Evolutionary conservation across 164 flowering plant species (phyloP), one percentile per base, ranked within the genome.

Genomic region (Echeveria elegans): DNA sequence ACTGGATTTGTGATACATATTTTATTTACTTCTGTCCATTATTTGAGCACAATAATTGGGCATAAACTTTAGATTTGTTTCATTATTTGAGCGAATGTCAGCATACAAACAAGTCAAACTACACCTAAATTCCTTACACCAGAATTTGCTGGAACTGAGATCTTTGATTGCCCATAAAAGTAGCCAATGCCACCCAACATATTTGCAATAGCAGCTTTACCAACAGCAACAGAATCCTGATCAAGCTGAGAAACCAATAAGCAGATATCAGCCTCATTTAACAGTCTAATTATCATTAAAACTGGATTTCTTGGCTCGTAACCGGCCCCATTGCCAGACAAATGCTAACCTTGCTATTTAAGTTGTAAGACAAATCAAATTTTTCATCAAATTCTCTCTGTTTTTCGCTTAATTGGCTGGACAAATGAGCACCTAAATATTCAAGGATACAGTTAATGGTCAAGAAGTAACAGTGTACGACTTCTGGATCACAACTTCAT

Each of bases 141-240:
- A 52, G 83, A 61, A 58, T 66, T 75, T 59, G 58, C 70, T 14
- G 86, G 88, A 61, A 83, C 71, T 31, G 89, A 80, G 69, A 95
- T 87, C 77, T 80, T 88, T 71, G 98, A 92, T 73, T 86, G 91
- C 53, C 99, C 99, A 76, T 84, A 92, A 72, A 90, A 92, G 80
- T 95, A 92, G 63, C 99, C 99, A 77, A 95, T 86, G 68, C 97
- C 97, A 65, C 99, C 99, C 68, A 95, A 71, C 81, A 95, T 47
- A 70, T 95, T 95, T 37, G 82, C 91, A 67, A 92, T 75, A 64
- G 97, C 96, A 74, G 91, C 90, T 78, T 82, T 90, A 69, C 96
- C 95, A 70, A 85, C 96, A 67, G 23, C 34, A 21, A 70, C 21
- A 5, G 89, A 76, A 66, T 88, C 84, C 18, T 80, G 45, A 71